These are phyloP conservation scores for Globisporangium rhizosaccharum DNA, from an alignment of 352 stramenopile genomes.

Conservation along the genomic window DNA sequence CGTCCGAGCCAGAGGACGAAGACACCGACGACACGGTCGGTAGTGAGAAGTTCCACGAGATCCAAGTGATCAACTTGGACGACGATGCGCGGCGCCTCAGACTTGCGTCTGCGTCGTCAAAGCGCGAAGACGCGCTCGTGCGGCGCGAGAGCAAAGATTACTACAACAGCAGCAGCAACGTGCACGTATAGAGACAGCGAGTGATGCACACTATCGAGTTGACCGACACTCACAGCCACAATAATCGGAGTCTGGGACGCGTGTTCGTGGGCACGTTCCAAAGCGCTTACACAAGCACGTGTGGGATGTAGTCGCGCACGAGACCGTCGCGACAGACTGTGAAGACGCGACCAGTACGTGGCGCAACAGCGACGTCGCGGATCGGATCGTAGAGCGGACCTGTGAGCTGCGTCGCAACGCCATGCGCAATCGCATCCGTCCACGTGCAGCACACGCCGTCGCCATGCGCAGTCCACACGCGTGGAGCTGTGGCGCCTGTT, in stretches of 20 bases:
- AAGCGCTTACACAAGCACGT: slow-evolving; percentile 15
- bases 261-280: neutral
- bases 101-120: slow-evolving; percentile 13
- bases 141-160: slow-evolving; percentile 64
- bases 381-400: slow-evolving; percentile 68
- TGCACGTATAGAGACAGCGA: slow-evolving; percentile 27
- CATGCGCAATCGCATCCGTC: slow-evolving; percentile 17
- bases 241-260: slow-evolving; percentile 3
- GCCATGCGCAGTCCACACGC: slow-evolving; percentile 53
- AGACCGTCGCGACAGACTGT: slow-evolving; percentile 59
- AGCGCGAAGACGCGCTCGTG: slow-evolving; percentile 24
- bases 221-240: slow-evolving; percentile 1
- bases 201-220: neutral
- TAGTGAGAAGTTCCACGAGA: neutral
- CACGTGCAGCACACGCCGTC: slow-evolving; percentile 56
- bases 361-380: slow-evolving; percentile 33
- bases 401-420: slow-evolving; percentile 40
- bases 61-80: slow-evolving; percentile 18
- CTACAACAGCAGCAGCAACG: slow-evolving; percentile 13
- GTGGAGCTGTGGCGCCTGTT: neutral
- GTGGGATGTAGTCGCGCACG: slow-evolving; percentile 59
- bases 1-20: slow-evolving; percentile 1
- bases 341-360: slow-evolving; percentile 35
- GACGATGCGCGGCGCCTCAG: slow-evolving; percentile 2
- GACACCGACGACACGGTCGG: neutral